phyloP scores from a whole-genome alignment of 495 filamentous ascomycete genomes.

The Aspergillus conjunctus region DNA sequence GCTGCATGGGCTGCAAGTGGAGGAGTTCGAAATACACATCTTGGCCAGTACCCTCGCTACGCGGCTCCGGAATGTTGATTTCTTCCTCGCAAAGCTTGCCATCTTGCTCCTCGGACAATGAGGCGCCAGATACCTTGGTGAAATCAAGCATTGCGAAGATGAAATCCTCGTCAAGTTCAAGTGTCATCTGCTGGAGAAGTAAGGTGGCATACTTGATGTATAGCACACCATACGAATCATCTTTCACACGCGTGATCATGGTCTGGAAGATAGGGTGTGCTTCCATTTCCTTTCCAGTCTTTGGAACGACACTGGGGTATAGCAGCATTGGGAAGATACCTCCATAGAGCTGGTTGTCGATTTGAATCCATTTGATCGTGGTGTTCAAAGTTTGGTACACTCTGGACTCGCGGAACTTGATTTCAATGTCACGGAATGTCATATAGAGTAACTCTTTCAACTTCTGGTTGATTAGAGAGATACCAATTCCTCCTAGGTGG shows the following conservation, averaged over 20 bases:
- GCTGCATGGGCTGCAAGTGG: slow-evolving; percentile 96
- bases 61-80: slow-evolving; percentile 90
- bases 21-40: slow-evolving; percentile 98
- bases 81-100: slow-evolving; percentile 86
- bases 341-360: slow-evolving; percentile 98
- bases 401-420: slow-evolving; percentile 88
- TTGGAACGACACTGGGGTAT: slow-evolving; percentile 98
- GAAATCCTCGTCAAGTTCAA: slow-evolving; percentile 97
- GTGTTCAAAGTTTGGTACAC: slow-evolving; percentile 88
- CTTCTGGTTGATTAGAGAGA: slow-evolving; percentile 91
- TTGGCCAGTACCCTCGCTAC: slow-evolving; percentile 75
- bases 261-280: slow-evolving; percentile 92
- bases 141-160: slow-evolving; percentile 95
- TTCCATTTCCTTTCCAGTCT: slow-evolving; percentile 96
- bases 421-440: slow-evolving; percentile 88
- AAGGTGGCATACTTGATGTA: slow-evolving; percentile 98
- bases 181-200: slow-evolving; percentile 94
- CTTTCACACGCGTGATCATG: slow-evolving; percentile 91
- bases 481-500: slow-evolving; percentile 84
- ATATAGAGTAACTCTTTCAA: slow-evolving; percentile 90
- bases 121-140: slow-evolving; percentile 90
- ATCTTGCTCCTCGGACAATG: slow-evolving; percentile 79
- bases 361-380: slow-evolving; percentile 96
- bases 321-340: slow-evolving; percentile 97
- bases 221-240: slow-evolving; percentile 95